phyloP scores from a whole-genome alignment of 2,329 filamentous ascomycete genomes.

The Mollisiaceae sp. region DNA sequence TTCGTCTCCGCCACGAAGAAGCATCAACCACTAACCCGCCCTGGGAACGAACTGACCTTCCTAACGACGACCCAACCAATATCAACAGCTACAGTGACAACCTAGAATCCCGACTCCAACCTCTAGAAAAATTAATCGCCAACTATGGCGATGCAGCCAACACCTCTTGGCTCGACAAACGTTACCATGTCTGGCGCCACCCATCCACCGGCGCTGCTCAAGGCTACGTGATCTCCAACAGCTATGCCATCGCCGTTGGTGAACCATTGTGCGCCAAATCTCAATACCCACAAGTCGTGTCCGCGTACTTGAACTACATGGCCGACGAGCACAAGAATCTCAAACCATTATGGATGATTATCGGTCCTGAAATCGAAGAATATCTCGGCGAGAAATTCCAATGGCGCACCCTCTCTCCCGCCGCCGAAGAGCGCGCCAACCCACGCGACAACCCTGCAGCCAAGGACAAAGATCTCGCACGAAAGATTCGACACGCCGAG shows the following conservation, averaged over 20 bases:
- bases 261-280: constrained; percentile 82
- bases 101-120: constrained; percentile 58
- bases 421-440: constrained; percentile 86
- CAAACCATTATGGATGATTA: constrained; percentile 88
- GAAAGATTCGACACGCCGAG: constrained; percentile 85
- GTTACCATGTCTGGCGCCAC: constrained; percentile 88
- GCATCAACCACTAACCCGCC: constrained; percentile 78
- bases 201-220: constrained; percentile 79
- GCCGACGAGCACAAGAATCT: constrained; percentile 71
- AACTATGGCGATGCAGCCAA: constrained; percentile 96
- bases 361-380: constrained; percentile 78
- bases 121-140: constrained; percentile 85
- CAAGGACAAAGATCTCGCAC: constrained; percentile 76
- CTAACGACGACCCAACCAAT: not conserved
- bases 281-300: constrained; percentile 77
- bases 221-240: constrained; percentile 77
- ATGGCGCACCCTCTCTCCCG: constrained; percentile 88
- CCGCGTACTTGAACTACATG: constrained; percentile 76
- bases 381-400: constrained; percentile 80
- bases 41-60: constrained; percentile 55
- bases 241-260: constrained; percentile 83
- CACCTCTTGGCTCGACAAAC: constrained; percentile 90
- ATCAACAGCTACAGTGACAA: constrained; percentile 8
- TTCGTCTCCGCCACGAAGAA: constrained; percentile 81
- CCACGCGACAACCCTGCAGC: constrained; percentile 69